Evolutionary conservation across 768 basidiomycete species (phyloP).

Genomic region (Mycena filopes): DNA sequence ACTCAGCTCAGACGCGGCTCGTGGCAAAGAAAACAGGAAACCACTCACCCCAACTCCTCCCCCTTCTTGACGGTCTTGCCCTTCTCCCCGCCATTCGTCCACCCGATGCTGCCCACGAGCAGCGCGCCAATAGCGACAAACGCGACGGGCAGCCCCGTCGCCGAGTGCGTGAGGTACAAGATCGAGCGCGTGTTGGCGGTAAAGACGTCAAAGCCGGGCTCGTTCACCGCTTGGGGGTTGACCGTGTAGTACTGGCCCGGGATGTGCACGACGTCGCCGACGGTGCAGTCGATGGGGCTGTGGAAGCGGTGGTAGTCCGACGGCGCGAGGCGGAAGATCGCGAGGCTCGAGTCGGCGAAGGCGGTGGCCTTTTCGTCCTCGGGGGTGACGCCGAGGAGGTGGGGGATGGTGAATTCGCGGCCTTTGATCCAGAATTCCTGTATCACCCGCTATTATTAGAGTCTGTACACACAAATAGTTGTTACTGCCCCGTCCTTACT

Average conservation of each 20-base stretch:
- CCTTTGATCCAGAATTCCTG: slow-evolving; percentile 85
- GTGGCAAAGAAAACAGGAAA: not conserved
- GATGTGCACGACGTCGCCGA: slow-evolving; percentile 57
- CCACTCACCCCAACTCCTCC: slow-evolving; percentile 64
- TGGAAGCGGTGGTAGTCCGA: slow-evolving; percentile 88
- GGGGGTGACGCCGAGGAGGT: slow-evolving; percentile 61
- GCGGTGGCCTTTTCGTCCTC: slow-evolving; percentile 51
- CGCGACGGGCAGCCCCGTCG: slow-evolving; percentile 62
- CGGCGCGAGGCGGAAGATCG: slow-evolving; percentile 82
- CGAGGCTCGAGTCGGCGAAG: slow-evolving; percentile 62
- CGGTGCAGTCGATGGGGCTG: slow-evolving; percentile 67
- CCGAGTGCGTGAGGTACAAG: slow-evolving; percentile 59
- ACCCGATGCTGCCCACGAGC: slow-evolving; percentile 80
- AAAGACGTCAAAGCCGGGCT: slow-evolving; percentile 71
- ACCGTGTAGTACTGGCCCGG: slow-evolving; percentile 77
- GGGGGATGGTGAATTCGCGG: slow-evolving; percentile 70
- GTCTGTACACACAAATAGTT: no score
- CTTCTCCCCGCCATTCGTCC: slow-evolving; percentile 63
- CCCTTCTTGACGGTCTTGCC: slow-evolving; percentile 64
- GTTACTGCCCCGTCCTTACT: no score
- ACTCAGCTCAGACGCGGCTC: not conserved
- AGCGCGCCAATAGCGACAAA: slow-evolving; percentile 85
- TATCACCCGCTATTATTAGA: no score
- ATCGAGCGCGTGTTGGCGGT: slow-evolving; percentile 71
- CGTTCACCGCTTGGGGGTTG: slow-evolving; percentile 83